Evolutionary conservation across 2,329 filamentous ascomycete genomes (phyloP).

Genomic region (Diaporthe capsici): DNA sequence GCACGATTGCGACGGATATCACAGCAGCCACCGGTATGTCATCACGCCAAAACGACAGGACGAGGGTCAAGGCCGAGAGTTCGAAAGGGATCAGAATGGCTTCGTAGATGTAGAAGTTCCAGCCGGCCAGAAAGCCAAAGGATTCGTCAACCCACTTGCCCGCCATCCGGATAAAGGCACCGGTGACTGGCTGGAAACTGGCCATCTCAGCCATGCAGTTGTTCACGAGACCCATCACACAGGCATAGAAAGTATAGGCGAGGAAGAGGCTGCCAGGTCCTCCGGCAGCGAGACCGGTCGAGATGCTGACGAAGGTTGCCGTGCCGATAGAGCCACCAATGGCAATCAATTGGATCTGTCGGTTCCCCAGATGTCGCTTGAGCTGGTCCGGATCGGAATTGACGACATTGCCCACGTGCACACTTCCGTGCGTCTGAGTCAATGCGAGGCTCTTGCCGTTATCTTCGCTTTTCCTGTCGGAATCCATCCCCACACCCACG

Average conservation of each 20-base stretch:
- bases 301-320: conserved; percentile 73
- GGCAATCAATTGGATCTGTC: conserved; percentile 71
- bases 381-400: conserved; percentile 46
- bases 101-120: conserved; percentile 60
- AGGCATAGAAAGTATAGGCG: conserved; percentile 69
- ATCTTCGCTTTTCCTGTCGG: conserved; percentile 11
- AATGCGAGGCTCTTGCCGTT: conserved; percentile 3
- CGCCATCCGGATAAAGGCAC: conserved; percentile 75
- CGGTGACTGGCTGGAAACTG: conserved; percentile 71
- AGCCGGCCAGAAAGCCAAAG: conserved; percentile 68
- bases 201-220: conserved; percentile 77
- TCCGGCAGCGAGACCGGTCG: conserved; percentile 62
- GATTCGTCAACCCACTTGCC: conserved; percentile 77
- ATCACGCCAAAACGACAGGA: conserved; percentile 62
- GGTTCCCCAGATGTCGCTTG: conserved; percentile 66
- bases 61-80: conserved; percentile 56
- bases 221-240: conserved; percentile 72
- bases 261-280: conserved; percentile 68
- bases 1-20: conserved; percentile 67
- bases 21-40: conserved; percentile 64
- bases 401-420: conserved; percentile 17
- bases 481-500: conserved; percentile 12
- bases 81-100: conserved; percentile 58
- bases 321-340: conserved; percentile 71
- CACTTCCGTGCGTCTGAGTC: conserved; percentile 11